Evolutionary conservation across 805 yeast species (phyloP), one percentile per base, ranked within the genome.

Genomic region (Starmera pachycereana): DNA sequence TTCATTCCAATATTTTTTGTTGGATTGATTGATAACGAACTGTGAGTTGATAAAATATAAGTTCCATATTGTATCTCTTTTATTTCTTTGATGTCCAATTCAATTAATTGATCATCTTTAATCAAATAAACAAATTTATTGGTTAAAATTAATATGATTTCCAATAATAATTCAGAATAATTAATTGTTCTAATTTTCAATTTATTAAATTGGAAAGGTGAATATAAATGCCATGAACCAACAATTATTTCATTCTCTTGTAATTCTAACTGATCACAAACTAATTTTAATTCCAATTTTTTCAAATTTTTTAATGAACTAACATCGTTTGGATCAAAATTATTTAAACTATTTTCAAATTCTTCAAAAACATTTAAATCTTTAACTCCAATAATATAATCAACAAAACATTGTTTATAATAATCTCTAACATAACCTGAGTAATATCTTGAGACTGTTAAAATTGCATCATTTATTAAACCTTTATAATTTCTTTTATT

Each of bases 401-500:
- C 74, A 33, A 69, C 52, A 33, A 65, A 52, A 12, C 70, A 66
- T 44, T 69, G 74, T 31, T 56, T 57, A 53, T 63, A 67, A 44
- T 57, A 69, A 49, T 69, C 74, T 19, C 63, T 54, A n/a, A 69
- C 53, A 39, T 59, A 61, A 1, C 72, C 72, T 32, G 66, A 59
- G 41, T 62, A 69, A 42, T 65, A 68, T 34, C 74, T 48, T 2
- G 68, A 59, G 40, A 69, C 40, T 0, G 72, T 63, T 38, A 67
- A 46, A 36, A 64, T 49, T 5, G 68, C 73, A 47, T 69, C 74
- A 25, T 58, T 66, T 27, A 69, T 40, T 6, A 68, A 51, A 0
- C 74, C 74, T 28, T 56, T 48, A 40, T 66, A 61, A 37, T 63
- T 62, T 35, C 74, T 54, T 42, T 63, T 60, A 12, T 64, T 57